Base-by-base conservation (phyloP, 371 early-diverging fungal species). In the Mortierella sp. region DNA sequence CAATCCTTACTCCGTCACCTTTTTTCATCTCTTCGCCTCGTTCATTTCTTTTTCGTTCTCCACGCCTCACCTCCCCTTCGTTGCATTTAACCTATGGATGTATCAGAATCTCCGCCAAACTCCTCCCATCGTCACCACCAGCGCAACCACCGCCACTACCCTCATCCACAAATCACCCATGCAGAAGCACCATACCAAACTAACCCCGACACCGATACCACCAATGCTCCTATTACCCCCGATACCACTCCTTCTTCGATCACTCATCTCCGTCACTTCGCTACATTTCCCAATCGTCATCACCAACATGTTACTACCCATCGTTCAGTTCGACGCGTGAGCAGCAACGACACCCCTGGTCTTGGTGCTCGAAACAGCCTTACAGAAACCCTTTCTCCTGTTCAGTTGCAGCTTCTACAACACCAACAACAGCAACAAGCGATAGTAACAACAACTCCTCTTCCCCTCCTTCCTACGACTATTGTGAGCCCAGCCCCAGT, bases 71-170 rank as follows among this genome's bases (percentile, higher is more conserved):
- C 35, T 21, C 3, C 35, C 65, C 24, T 38, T 35, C 18, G 35
- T 8, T 68, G 16, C 68, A 12, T 38, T 21, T 16, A 6, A 21
- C 29, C 46, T 48, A 46, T 48, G 71, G 32, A 32, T 44, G 27
- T 48, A 48, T 43, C 71, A 46, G 46, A 43, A 46, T 46, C 71
- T 71, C 48, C 71, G 44, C 71, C 72, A n/a, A 35, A 48, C 49
- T 72, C 72, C 48, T 35, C 18, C 35, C 16, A 16, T 35, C 29
- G 16, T n/a, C 11, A 29, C 4, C 29, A 29, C 32, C 60, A 63
- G 6, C 65, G 58, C 41, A 10, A 27, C 29, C 11, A 29, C 12
- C 16, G 11, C 32, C 32, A 63, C 12, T 21, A 16, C 21, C 63
- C 32, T 18, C 38, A 18, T 7, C 35, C 35, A 63, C 51, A 35